phyloP scores from a whole-genome alignment of 108 stramenopile genomes.

The Skeletonema marinoi region DNA sequence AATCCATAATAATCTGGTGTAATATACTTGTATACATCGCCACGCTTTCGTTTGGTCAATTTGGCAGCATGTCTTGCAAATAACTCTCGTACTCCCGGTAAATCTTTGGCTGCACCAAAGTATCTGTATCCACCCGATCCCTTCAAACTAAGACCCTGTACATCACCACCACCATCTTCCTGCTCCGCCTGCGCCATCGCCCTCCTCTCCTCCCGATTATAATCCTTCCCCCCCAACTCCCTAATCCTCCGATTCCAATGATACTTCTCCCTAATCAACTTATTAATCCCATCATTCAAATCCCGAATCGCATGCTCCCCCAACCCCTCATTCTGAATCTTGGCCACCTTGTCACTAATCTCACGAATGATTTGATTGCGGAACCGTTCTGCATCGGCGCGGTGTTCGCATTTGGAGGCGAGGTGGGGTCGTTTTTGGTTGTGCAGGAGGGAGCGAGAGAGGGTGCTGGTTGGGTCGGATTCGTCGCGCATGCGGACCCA shows the following conservation, averaged over 20 bases:
- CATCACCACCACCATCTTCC: slow-evolving; percentile 52
- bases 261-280: slow-evolving; percentile 90
- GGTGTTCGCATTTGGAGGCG: slow-evolving; percentile 86
- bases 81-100: slow-evolving; percentile 94
- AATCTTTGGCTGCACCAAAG: slow-evolving; percentile 93
- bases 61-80: slow-evolving; percentile 68
- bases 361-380: slow-evolving; percentile 87
- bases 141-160: slow-evolving; percentile 52
- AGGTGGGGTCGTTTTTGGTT: slow-evolving; percentile 79
- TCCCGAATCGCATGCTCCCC: slow-evolving; percentile 97
- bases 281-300: slow-evolving; percentile 98
- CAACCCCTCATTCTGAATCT: slow-evolving; percentile 93
- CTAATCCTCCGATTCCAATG: slow-evolving; percentile 94
- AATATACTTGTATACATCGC: slow-evolving; percentile 84
- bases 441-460: slow-evolving; percentile 18
- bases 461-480: slow-evolving; percentile 27
- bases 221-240: slow-evolving; percentile 89
- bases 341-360: slow-evolving; percentile 77
- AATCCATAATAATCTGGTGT: slow-evolving; percentile 93
- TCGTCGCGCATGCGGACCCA: slow-evolving; percentile 92
- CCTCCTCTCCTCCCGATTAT: slow-evolving; percentile 71
- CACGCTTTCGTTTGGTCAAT: slow-evolving; percentile 69
- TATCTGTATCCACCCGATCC: slow-evolving; percentile 87
- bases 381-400: slow-evolving; percentile 74
- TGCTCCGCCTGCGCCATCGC: slow-evolving; percentile 58